These are phyloP conservation scores for Chlamydomonas sphaeroides DNA, from an alignment of 139 green algal species.

Conservation along the genomic window DNA sequence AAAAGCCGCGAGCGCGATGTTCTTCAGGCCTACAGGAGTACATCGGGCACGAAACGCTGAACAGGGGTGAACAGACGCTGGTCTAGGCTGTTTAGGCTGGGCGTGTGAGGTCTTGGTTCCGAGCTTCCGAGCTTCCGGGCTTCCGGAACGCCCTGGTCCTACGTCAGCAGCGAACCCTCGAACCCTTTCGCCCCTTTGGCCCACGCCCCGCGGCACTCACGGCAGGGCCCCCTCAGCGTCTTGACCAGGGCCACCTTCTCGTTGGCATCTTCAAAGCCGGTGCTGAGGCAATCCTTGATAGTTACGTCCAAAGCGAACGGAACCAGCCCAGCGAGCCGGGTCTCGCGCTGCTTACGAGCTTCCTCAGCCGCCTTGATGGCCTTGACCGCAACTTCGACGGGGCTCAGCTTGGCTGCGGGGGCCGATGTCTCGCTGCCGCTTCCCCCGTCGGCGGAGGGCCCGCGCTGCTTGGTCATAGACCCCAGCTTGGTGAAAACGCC, in stretches of 20 bases:
- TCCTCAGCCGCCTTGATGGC: not conserved
- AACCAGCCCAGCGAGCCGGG: not conserved
- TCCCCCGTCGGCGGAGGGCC: too few relatives aligned
- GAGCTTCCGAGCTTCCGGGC: too few relatives aligned
- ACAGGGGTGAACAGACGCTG: not conserved
- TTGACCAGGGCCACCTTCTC: conserved; percentile 17
- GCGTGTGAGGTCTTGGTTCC: not conserved
- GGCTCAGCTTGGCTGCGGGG: too few relatives aligned
- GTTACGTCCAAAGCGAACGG: not conserved
- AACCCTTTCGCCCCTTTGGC: too few relatives aligned
- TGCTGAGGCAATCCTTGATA: not conserved
- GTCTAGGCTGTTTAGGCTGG: not conserved
- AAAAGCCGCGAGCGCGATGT: conserved; percentile 15
- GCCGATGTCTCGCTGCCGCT: too few relatives aligned
- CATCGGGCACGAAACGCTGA: not conserved
- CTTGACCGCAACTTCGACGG: too few relatives aligned
- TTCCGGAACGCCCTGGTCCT: too few relatives aligned
- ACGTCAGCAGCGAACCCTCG: too few relatives aligned
- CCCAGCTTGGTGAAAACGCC: too few relatives aligned
- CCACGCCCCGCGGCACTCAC: too few relatives aligned
- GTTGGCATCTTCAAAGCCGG: not conserved
- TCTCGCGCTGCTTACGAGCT: not conserved
- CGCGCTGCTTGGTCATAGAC: too few relatives aligned
- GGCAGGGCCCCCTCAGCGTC: not conserved
- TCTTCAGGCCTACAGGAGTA: not conserved